A percentile compares a stretch with the other conserved stretches of the same genome.
Evolutionary conservation across 2,329 filamentous ascomycete genomes (phyloP).

Genomic region (Hirsutella minnesotensis): DNA sequence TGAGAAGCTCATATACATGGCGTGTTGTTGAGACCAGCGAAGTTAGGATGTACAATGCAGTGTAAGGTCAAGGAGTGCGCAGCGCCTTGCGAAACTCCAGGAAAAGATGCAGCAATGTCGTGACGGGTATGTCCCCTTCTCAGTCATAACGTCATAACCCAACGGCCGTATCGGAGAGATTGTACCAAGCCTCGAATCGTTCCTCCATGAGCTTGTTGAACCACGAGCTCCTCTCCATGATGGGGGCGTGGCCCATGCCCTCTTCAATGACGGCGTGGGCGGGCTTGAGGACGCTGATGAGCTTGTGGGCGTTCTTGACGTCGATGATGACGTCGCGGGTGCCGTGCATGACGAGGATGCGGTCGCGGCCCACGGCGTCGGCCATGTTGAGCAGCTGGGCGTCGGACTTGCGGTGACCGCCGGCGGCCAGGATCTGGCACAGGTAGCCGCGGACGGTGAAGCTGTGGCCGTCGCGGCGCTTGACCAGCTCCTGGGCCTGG

Average conservation of each 20-base stretch:
- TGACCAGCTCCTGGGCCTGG: constrained; percentile 65
- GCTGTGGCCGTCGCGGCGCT: constrained; percentile 46
- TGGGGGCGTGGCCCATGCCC: constrained; percentile 62
- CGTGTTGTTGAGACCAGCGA: too few species aligned
- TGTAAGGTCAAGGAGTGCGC: too few species aligned
- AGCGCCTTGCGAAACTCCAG: too few species aligned
- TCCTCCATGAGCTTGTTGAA: constrained; percentile 53
- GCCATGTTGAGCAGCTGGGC: constrained; percentile 53
- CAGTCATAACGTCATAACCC: not conserved
- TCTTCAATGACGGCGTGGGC: constrained; percentile 51
- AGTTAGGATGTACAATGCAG: too few species aligned
- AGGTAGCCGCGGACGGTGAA: constrained; percentile 61
- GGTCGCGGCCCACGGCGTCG: constrained; percentile 55
- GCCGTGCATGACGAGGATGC: constrained; percentile 71
- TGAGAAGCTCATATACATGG: too few species aligned
- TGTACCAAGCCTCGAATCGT: constrained; percentile 39
- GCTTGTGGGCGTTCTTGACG: constrained; percentile 53
- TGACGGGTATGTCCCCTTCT: not conserved
- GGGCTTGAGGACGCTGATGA: constrained; percentile 54
- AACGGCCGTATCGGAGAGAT: constrained; percentile 16
- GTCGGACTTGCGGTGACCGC: constrained; percentile 64
- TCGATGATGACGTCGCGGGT: constrained; percentile 68
- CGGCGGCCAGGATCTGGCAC: constrained; percentile 66
- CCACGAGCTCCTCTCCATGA: constrained; percentile 59
- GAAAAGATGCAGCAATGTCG: not conserved